A percentile compares a stretch with the other conserved stretches of the same genome.
These are phyloP conservation scores for Leccinum ochraceum DNA, from an alignment of 768 basidiomycete species.

Conservation along the genomic window DNA sequence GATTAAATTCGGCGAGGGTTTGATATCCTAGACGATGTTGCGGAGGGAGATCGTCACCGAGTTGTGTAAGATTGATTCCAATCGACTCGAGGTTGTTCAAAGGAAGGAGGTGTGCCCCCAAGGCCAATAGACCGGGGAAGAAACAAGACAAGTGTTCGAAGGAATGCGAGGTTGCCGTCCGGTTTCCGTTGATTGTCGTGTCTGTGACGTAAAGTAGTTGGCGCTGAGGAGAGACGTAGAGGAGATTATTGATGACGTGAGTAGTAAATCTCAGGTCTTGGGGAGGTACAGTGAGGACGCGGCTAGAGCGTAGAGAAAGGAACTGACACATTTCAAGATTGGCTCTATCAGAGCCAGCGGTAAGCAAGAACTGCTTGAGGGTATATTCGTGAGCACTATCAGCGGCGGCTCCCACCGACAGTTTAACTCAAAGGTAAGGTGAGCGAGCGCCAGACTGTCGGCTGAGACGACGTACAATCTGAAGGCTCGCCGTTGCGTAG, in stretches of 20 bases:
- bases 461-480: slow-evolving; percentile 42
- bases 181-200: slow-evolving; percentile 30
- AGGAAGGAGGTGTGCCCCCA: slow-evolving; percentile 65
- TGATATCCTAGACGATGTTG: slow-evolving; percentile 34
- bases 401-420: slow-evolving; percentile 65
- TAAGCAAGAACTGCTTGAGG: slow-evolving; percentile 71
- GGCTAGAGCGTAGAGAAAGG: neutral
- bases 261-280: slow-evolving; percentile 63
- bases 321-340: slow-evolving; percentile 68
- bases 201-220: slow-evolving; percentile 72
- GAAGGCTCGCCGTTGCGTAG: slow-evolving; percentile 45
- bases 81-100: slow-evolving; percentile 50
- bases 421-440: slow-evolving; percentile 29
- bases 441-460: neutral
- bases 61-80: slow-evolving; percentile 46
- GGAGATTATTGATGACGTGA: slow-evolving; percentile 59
- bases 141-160: slow-evolving; percentile 82
- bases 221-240: slow-evolving; percentile 67
- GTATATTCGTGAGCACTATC: slow-evolving; percentile 81
- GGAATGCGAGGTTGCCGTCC: slow-evolving; percentile 42
- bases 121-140: slow-evolving; percentile 71
- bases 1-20: slow-evolving; percentile 45
- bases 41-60: slow-evolving; percentile 31
- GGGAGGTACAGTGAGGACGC: slow-evolving; percentile 7
- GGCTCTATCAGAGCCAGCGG: slow-evolving; percentile 57